Evolutionary conservation across 2,329 filamentous ascomycete genomes (phyloP).

Genomic region (Pestalotiopsis sp.): DNA sequence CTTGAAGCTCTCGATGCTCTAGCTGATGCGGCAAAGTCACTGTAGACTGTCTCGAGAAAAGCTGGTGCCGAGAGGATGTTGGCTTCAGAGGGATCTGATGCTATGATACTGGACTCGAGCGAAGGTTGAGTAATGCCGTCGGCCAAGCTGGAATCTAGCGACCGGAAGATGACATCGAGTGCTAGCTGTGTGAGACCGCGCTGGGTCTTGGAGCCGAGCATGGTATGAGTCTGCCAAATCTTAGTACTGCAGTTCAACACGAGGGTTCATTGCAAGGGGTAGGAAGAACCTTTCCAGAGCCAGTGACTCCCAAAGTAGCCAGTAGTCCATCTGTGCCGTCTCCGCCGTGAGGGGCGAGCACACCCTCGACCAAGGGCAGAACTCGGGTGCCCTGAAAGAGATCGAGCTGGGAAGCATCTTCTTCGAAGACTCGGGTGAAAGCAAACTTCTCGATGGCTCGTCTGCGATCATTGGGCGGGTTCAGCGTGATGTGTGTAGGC

Average conservation of each 20-base stretch:
- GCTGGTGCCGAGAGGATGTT: constrained; percentile 72
- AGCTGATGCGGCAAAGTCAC: constrained; percentile 61
- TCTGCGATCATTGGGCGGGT: constrained; percentile 83
- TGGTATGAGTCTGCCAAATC: constrained; percentile 81
- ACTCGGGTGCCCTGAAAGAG: constrained; percentile 83
- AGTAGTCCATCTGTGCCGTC: constrained; percentile 88
- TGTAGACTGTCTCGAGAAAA: constrained; percentile 80
- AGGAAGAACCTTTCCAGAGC: constrained; percentile 84
- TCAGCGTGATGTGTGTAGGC: constrained; percentile 74
- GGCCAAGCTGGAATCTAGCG: constrained; percentile 73
- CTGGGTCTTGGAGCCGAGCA: constrained; percentile 84
- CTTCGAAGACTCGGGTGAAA: constrained; percentile 92
- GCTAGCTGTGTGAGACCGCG: constrained; percentile 90
- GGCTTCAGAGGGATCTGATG: constrained; percentile 81
- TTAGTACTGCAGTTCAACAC: neutral
- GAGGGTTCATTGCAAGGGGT: neutral
- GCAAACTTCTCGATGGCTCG: constrained; percentile 91
- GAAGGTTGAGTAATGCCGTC: constrained; percentile 60
- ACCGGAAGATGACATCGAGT: constrained; percentile 86
- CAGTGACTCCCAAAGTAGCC: constrained; percentile 91
- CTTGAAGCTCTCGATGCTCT: constrained; percentile 44
- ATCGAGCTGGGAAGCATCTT: constrained; percentile 81
- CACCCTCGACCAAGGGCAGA: constrained; percentile 75
- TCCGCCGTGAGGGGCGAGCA: constrained; percentile 71
- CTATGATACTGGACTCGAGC: constrained; percentile 73